Conservation (phyloP, 805 yeast genomes). For the Saturnispora saitoi region DNA sequence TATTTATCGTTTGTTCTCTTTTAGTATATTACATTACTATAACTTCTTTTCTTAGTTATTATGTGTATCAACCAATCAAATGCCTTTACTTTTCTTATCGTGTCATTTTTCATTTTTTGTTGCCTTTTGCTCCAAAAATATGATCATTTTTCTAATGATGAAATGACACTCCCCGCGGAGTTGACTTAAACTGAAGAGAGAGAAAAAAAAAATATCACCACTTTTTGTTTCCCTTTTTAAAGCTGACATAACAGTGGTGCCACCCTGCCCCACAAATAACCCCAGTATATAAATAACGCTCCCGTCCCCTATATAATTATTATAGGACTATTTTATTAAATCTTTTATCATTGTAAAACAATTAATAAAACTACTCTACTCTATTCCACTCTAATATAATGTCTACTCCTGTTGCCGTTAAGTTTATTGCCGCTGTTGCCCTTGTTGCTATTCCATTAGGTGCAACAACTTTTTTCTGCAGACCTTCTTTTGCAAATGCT, state of each 20-base stretch:
- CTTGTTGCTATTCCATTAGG: slow-evolving; percentile 25
- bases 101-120: background rate
- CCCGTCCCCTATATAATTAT: background rate
- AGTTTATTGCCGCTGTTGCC: slow-evolving; percentile 24
- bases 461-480: slow-evolving; percentile 19
- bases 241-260: background rate
- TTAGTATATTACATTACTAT: too few relatives aligned
- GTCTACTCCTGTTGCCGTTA: slow-evolving; percentile 21
- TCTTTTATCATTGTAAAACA: too few relatives aligned
- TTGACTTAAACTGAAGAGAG: background rate
- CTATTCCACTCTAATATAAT: too few relatives aligned
- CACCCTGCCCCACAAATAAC: background rate
- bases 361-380: background rate
- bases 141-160: background rate
- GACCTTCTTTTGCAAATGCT: slow-evolving; percentile 31
- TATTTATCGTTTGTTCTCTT: too few relatives aligned
- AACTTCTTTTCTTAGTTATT: too few relatives aligned
- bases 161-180: background rate
- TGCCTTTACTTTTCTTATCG: background rate
- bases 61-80: background rate
- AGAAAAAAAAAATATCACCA: background rate
- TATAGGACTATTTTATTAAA: too few relatives aligned
- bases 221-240: background rate
- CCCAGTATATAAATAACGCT: too few relatives aligned
- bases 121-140: too few relatives aligned